phyloP scores from a whole-genome alignment of 129 eudicot species.

The Ambrosia artemisiifolia region DNA sequence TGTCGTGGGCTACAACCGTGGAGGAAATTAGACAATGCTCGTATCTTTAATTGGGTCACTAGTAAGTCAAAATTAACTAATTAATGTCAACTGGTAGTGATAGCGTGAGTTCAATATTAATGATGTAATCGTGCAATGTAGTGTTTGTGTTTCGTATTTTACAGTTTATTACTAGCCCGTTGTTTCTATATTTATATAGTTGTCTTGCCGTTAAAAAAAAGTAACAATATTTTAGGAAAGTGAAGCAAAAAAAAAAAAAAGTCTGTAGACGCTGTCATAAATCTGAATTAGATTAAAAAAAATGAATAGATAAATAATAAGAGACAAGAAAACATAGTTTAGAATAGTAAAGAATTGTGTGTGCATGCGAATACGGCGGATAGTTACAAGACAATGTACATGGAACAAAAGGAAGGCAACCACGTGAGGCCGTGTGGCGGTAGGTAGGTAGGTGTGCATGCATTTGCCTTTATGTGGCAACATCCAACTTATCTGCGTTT shows the following conservation, averaged over 20 bases:
- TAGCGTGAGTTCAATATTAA: too few species aligned
- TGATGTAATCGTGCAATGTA: too few species aligned
- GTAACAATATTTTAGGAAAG: not conserved
- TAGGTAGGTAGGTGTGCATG: not conserved
- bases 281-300: not conserved
- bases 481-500: not conserved
- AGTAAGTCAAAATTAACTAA: too few species aligned
- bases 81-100: too few species aligned
- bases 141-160: too few species aligned
- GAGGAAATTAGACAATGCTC: too few species aligned
- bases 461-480: not conserved
- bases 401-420: not conserved
- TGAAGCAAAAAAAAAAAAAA: not conserved
- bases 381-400: not conserved
- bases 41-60: too few species aligned
- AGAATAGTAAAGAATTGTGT: not conserved
- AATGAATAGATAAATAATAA: not conserved
- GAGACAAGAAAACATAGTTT: not conserved
- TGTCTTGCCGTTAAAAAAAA: too few species aligned
- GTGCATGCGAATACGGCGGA: not conserved
- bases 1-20: too few species aligned
- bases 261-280: not conserved
- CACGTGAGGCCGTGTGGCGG: constrained; percentile 9
- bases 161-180: too few species aligned
- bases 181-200: too few species aligned